Percentiles rank a stretch among this genome's conserved stretches.
Evolutionary conservation across 2,329 filamentous ascomycete genomes (phyloP).

Genomic region (Salinomyces thailandicus): DNA sequence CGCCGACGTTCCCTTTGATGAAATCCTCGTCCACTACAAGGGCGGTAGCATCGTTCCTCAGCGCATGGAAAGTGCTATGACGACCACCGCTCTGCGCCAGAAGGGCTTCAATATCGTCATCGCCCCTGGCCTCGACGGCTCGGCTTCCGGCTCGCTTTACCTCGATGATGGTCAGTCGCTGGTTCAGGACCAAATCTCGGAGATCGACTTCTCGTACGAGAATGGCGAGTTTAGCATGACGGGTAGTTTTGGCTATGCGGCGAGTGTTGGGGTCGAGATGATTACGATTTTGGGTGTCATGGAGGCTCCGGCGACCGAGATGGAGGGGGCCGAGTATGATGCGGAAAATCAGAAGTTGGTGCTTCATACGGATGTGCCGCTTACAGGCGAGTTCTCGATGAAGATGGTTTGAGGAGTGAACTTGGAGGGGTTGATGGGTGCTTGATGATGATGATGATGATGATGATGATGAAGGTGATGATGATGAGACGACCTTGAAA

Average conservation of each 20-base stretch:
- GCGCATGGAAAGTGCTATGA: slow-evolving; percentile 47
- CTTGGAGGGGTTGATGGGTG: background rate
- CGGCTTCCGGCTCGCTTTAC: slow-evolving; percentile 58
- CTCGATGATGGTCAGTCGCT: slow-evolving; percentile 66
- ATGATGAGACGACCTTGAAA: too few species aligned
- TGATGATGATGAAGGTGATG: too few species aligned
- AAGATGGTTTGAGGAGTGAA: background rate
- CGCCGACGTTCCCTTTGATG: slow-evolving; percentile 36
- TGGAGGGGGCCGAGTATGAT: background rate
- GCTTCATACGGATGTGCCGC: slow-evolving; percentile 8
- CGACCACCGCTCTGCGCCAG: slow-evolving; percentile 50
- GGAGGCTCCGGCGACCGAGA: background rate
- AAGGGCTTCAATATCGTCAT: slow-evolving; percentile 62
- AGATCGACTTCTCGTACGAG: slow-evolving; percentile 50
- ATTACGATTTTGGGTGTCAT: background rate
- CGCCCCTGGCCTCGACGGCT: slow-evolving; percentile 51
- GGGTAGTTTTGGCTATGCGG: slow-evolving; percentile 45
- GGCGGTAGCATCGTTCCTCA: slow-evolving; percentile 54
- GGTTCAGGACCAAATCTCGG: slow-evolving; percentile 43
- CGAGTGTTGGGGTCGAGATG: slow-evolving; percentile 10
- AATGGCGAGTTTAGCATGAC: slow-evolving; percentile 40
- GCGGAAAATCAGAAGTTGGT: background rate
- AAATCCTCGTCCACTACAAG: slow-evolving; percentile 56
- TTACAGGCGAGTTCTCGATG: slow-evolving; percentile 5
- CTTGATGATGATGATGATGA: background rate